phyloP scores from a whole-genome alignment of 352 stramenopile species.

The Globisporangium lucens region DNA sequence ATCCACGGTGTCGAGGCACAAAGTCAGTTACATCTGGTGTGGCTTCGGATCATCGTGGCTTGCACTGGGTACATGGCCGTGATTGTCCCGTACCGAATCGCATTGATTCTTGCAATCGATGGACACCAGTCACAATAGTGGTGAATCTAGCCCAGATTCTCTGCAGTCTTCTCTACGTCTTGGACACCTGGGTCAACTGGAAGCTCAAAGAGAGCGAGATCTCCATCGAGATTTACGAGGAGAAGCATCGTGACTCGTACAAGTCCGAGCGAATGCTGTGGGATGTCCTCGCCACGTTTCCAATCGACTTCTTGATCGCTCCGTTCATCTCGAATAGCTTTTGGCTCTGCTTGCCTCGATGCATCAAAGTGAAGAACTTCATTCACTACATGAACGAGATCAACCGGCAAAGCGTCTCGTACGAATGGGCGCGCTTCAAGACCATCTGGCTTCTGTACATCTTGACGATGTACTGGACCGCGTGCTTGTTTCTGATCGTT shows the following conservation, averaged over 20 bases:
- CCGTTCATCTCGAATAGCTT: conserved; percentile 13
- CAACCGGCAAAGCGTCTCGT: conserved; percentile 28
- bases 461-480: conserved; percentile 56
- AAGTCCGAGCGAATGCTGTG: conserved; percentile 38
- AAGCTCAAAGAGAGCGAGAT: conserved; percentile 35
- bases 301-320: conserved; percentile 38
- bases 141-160: conserved; percentile 32
- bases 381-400: conserved; percentile 55
- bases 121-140: conserved; percentile 15
- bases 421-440: conserved; percentile 23
- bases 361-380: conserved; percentile 54
- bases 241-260: conserved; percentile 38
- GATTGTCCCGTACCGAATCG: conserved; percentile 48
- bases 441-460: conserved; percentile 55
- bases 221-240: conserved; percentile 55
- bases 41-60: conserved; percentile 34
- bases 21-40: conserved; percentile 36
- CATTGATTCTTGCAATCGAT: conserved; percentile 34
- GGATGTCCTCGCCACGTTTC: conserved; percentile 41
- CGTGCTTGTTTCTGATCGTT: conserved; percentile 48
- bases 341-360: conserved; percentile 45
- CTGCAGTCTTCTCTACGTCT: conserved; percentile 34
- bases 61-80: conserved; percentile 41
- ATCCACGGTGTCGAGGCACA: conserved; percentile 33
- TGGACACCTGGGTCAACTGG: conserved; percentile 61